A percentile compares a stretch with the other conserved stretches of the same genome.
Conservation (phyloP, 2,329 filamentous ascomycete genomes). For the Apiospora arundinis region DNA sequence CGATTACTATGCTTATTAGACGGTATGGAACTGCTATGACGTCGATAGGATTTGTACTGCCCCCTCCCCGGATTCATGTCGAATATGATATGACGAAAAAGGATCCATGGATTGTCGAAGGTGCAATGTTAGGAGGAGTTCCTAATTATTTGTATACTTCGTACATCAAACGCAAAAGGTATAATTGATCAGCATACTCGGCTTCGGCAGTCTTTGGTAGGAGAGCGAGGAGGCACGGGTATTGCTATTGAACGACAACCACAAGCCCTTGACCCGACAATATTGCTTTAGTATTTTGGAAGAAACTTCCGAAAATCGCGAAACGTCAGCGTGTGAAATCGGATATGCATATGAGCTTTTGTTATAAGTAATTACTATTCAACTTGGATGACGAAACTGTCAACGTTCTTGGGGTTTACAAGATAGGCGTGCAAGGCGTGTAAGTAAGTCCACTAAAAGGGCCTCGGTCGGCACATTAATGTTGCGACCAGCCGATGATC, state of each 20-base stretch:
- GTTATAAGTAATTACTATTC: too few relatives aligned
- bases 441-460: constrained; percentile 2
- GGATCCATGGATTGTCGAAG: background rate
- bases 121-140: too few relatives aligned
- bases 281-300: background rate
- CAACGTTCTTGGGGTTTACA: background rate
- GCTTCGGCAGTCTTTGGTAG: background rate
- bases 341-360: background rate
- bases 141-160: too few relatives aligned
- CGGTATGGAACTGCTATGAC: background rate
- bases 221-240: background rate
- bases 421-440: background rate
- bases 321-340: background rate
- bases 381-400: background rate
- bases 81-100: background rate
- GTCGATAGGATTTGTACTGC: background rate
- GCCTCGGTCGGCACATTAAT: constrained; percentile 15
- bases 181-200: background rate
- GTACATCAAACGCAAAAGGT: too few relatives aligned
- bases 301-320: background rate
- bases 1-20: background rate
- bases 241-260: background rate
- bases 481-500: constrained; percentile 14
- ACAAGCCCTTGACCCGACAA: background rate
- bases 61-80: too few relatives aligned